Evolutionary conservation across 31 red algal genomes (phyloP).

Genomic region (Odonthalia washingtoniensis): DNA sequence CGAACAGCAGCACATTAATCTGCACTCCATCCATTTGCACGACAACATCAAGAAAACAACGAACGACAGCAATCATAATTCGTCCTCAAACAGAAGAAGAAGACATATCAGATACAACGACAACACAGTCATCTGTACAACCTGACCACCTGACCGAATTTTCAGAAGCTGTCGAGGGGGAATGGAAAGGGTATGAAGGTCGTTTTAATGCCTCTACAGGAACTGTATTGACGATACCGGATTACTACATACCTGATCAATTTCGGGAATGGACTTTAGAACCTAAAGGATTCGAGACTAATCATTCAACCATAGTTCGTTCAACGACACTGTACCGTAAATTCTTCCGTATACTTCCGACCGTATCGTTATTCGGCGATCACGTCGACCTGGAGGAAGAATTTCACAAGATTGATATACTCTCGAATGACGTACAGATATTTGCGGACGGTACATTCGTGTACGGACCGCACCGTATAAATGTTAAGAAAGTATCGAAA

Average conservation of each 20-base stretch:
- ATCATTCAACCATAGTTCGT: conserved; percentile 72
- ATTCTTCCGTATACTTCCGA: conserved; percentile 70
- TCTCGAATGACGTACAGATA: conserved; percentile 6
- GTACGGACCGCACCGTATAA: conserved; percentile 1
- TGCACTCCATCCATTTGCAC: too few relatives aligned
- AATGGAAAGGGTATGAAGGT: conserved; percentile 77
- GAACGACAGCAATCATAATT: too few relatives aligned
- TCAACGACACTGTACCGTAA: conserved; percentile 60
- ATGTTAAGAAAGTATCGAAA: conserved; percentile 2
- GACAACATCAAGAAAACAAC: too few relatives aligned
- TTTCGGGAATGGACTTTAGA: conserved; percentile 71
- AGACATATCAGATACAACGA: too few relatives aligned
- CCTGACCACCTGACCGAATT: too few relatives aligned
- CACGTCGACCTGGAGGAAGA: conserved; percentile 86
- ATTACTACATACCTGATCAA: conserved; percentile 76
- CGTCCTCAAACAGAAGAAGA: too few relatives aligned
- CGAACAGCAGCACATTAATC: too few relatives aligned
- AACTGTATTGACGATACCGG: conserved; percentile 29
- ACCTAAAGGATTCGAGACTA: conserved; percentile 81
- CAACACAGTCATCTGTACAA: too few relatives aligned
- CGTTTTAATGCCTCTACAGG: conserved; percentile 53
- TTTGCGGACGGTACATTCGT: conserved; percentile 53
- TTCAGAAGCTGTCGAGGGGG: conserved; percentile 46
- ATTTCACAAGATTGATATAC: conserved; percentile 10
- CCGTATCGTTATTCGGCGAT: conserved; percentile 69